Evolutionary conservation across 495 filamentous ascomycete genomes (phyloP).

Genomic region (Aspergillus asperescens): DNA sequence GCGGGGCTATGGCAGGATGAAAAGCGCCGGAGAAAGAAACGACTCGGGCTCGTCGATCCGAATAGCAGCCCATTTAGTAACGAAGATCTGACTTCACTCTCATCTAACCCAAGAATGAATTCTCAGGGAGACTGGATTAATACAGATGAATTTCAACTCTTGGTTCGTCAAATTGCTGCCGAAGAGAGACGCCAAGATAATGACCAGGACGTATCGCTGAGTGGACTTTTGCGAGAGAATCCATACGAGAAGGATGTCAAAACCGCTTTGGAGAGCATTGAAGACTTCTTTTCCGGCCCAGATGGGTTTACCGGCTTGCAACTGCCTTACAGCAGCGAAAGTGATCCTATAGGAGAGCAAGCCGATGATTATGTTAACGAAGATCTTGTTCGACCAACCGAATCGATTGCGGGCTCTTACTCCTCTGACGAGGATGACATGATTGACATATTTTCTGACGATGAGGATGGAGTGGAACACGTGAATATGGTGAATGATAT

Average conservation of each 20-base stretch:
- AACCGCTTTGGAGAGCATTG: constrained; percentile 74
- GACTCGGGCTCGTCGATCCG: constrained; percentile 55
- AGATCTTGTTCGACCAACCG: constrained; percentile 41
- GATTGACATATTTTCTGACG: constrained; percentile 17
- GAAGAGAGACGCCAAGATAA: constrained; percentile 55
- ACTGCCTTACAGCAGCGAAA: not conserved
- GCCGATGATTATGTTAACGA: constrained; percentile 46
- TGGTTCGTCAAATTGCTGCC: constrained; percentile 53
- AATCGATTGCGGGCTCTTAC: constrained; percentile 42
- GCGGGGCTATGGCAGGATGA: constrained; percentile 92
- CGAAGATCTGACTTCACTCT: constrained; percentile 80
- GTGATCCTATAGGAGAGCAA: constrained; percentile 26
- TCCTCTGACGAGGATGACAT: constrained; percentile 50
- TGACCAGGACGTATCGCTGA: constrained; percentile 50
- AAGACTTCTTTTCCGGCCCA: constrained; percentile 75
- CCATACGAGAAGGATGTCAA: constrained; percentile 56
- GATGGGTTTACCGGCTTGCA: constrained; percentile 32
- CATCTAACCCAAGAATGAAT: constrained; percentile 67
- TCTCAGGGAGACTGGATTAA: constrained; percentile 78
- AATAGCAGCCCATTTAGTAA: constrained; percentile 68
- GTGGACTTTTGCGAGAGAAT: constrained; percentile 52
- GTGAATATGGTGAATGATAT: constrained; percentile 4
- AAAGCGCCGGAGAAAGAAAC: constrained; percentile 66
- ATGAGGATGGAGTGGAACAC: constrained; percentile 19
- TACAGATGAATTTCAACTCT: constrained; percentile 72